Evolutionary conservation across 1,284 basidiomycete species (phyloP).

Genomic region (Coniferiporia weirii): DNA sequence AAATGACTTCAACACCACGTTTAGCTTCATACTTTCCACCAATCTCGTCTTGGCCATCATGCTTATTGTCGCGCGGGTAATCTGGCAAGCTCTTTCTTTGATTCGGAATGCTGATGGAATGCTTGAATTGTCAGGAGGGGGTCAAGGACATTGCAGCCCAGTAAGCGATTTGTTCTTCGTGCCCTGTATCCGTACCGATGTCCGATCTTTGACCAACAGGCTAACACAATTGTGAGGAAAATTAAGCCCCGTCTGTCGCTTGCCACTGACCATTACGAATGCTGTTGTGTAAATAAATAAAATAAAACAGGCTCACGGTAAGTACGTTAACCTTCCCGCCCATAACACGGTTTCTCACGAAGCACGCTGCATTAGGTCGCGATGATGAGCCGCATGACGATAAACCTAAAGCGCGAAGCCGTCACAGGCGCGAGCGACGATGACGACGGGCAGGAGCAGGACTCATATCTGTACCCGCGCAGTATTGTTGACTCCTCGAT

Average conservation of each 20-base stretch:
- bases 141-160: slow-evolving; percentile 50
- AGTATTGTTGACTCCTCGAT: background rate
- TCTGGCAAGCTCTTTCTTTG: background rate
- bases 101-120: background rate
- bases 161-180: slow-evolving; percentile 30
- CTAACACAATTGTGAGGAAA: slow-evolving; percentile 49
- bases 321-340: background rate
- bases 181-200: background rate
- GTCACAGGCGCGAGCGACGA: background rate
- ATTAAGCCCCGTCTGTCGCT: slow-evolving; percentile 22
- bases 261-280: background rate
- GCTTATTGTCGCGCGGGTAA: slow-evolving; percentile 35
- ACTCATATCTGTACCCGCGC: slow-evolving; percentile 2
- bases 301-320: slow-evolving; percentile 23
- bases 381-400: slow-evolving; percentile 50
- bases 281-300: background rate
- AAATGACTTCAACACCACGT: background rate
- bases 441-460: background rate
- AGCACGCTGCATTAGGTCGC: slow-evolving; percentile 31
- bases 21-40: slow-evolving; percentile 47
- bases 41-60: slow-evolving; percentile 48
- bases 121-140: slow-evolving; percentile 23
- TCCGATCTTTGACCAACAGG: slow-evolving; percentile 25
- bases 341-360: background rate
- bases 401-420: slow-evolving; percentile 33